Conservation (phyloP, 805 yeast species). For the Metschnikowia shivogae region DNA sequence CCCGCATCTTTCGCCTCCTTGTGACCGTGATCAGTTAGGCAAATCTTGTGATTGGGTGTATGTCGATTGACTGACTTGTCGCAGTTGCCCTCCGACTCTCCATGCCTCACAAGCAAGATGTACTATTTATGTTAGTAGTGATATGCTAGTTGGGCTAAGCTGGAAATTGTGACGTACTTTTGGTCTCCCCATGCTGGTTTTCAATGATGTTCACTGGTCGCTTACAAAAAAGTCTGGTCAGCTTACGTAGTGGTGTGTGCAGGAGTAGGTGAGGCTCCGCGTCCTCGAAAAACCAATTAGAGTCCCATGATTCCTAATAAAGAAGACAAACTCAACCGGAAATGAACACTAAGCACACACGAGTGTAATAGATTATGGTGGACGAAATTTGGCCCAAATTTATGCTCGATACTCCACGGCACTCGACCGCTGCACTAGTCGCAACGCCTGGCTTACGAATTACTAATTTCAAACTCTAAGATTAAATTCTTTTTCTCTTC, state of each 20-base stretch:
- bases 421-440: background rate
- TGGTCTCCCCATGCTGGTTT: slow-evolving; percentile 27
- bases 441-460: background rate
- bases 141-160: background rate
- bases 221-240: background rate
- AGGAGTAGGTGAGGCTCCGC: background rate
- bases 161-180: slow-evolving; percentile 23
- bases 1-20: slow-evolving; percentile 62
- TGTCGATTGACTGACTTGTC: slow-evolving; percentile 77
- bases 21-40: slow-evolving; percentile 69
- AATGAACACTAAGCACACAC: too few species aligned
- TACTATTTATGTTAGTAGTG: slow-evolving; percentile 37
- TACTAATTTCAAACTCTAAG: background rate
- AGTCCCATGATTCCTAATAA: background rate
- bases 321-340: background rate
- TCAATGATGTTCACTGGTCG: background rate
- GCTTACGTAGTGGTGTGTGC: slow-evolving; percentile 1
- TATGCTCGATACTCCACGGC: background rate
- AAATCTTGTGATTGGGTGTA: slow-evolving; percentile 77
- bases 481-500: slow-evolving; percentile 1
- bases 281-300: slow-evolving; percentile 1
- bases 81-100: slow-evolving; percentile 87
- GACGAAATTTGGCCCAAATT: background rate
- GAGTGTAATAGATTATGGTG: too few species aligned
- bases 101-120: slow-evolving; percentile 81